phyloP scores from a whole-genome alignment of 345 rosid species.

The Eucalyptus pauciflora region DNA sequence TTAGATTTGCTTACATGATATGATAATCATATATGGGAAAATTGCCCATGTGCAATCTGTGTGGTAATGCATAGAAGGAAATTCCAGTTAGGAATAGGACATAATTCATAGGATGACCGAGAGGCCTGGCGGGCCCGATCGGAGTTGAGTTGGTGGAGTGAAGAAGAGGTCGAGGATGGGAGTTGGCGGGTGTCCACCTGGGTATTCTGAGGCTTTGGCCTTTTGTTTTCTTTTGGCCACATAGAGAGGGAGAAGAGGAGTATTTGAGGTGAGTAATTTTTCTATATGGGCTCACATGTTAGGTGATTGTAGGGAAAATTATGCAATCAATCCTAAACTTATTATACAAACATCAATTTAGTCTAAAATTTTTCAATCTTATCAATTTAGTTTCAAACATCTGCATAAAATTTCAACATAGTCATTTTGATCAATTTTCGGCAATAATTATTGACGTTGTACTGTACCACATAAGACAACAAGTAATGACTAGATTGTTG shows the following conservation, averaged over 20 bases:
- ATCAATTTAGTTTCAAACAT: not conserved
- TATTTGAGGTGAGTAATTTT: not conserved
- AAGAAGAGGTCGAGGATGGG: not conserved
- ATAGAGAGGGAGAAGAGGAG: not conserved
- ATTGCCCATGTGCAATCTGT: not conserved
- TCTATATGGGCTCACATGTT: not conserved
- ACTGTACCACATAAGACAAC: accelerated
- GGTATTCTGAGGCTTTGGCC: not conserved
- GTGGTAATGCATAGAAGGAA: not conserved
- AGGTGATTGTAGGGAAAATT: not conserved
- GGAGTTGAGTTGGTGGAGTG: not conserved
- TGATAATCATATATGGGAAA: not conserved
- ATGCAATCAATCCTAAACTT: accelerated
- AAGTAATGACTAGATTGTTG: accelerated
- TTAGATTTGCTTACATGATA: no score
- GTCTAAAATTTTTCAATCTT: accelerated
- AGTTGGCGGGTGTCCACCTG: not conserved
- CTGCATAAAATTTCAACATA: not conserved
- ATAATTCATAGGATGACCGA: not conserved
- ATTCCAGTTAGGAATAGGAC: not conserved
- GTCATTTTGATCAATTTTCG: not conserved
- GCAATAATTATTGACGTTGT: accelerated
- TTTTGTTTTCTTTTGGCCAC: not conserved
- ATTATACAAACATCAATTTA: accelerated
- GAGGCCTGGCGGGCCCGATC: not conserved